A percentile compares a stretch with the other conserved stretches of the same genome.
Conservation (phyloP, 2,329 filamentous ascomycete genomes). For the Diaporthe capsici region DNA sequence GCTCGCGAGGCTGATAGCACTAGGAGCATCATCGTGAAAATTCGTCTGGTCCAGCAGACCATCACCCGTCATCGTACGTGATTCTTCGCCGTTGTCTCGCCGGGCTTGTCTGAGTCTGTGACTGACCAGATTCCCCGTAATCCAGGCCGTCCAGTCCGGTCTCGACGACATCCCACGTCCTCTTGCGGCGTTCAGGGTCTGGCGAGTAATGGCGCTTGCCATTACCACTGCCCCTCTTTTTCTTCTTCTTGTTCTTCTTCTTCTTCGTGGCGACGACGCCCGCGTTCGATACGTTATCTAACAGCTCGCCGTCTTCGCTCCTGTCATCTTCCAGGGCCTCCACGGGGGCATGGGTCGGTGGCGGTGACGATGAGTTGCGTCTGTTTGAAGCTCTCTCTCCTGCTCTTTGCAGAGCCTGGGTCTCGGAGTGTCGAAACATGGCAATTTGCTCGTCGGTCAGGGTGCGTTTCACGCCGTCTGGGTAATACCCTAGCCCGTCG, state of each 20-base stretch:
- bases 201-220: slow-evolving; percentile 58
- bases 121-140: slow-evolving; percentile 64
- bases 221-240: slow-evolving; percentile 54
- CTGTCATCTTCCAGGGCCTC: slow-evolving; percentile 30
- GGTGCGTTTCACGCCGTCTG: slow-evolving; percentile 88
- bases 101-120: slow-evolving; percentile 44
- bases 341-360: background rate
- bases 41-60: background rate
- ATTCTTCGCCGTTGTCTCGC: slow-evolving; percentile 60
- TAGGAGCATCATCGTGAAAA: background rate
- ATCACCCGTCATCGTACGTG: slow-evolving; percentile 60
- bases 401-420: slow-evolving; percentile 77
- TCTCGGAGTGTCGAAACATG: slow-evolving; percentile 91
- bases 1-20: background rate
- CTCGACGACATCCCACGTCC: slow-evolving; percentile 77
- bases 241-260: slow-evolving; percentile 48
- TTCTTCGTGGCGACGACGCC: slow-evolving; percentile 50
- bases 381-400: slow-evolving; percentile 51
- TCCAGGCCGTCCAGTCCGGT: slow-evolving; percentile 71
- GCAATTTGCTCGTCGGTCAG: slow-evolving; percentile 92
- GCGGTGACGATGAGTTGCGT: slow-evolving; percentile 18
- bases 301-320: slow-evolving; percentile 44
- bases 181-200: slow-evolving; percentile 75
- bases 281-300: slow-evolving; percentile 45
- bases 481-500: slow-evolving; percentile 83